Evolutionary conservation across 2,329 filamentous ascomycete species (phyloP).

Genomic region (Alternaria hordeiaustralica): DNA sequence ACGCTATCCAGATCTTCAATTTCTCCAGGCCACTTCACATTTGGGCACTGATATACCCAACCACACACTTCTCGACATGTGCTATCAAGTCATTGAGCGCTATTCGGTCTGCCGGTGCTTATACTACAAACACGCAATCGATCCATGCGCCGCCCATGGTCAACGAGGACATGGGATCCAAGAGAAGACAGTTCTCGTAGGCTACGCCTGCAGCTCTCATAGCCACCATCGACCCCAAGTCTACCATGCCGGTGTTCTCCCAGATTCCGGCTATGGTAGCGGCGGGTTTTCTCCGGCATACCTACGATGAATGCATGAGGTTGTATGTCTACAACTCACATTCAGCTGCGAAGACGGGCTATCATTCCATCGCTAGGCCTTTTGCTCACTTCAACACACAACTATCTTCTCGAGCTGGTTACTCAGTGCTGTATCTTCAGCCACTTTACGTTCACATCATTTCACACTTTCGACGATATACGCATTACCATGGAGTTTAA

Average conservation of each 20-base stretch:
- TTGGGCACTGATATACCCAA: not conserved
- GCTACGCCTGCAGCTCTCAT: conserved; percentile 75
- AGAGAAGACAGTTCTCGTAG: conserved; percentile 79
- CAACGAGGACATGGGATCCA: conserved; percentile 74
- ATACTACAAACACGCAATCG: conserved; percentile 86
- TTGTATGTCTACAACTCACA: not conserved
- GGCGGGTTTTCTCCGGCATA: conserved; percentile 23
- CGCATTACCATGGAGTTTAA: conserved; percentile 40
- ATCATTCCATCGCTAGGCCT: too few relatives aligned
- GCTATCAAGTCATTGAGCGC: conserved; percentile 83
- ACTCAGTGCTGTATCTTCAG: conserved; percentile 22
- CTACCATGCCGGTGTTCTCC: conserved; percentile 28
- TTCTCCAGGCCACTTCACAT: not conserved
- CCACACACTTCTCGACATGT: conserved; percentile 63
- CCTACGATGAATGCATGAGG: conserved; percentile 14
- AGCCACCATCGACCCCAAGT: conserved; percentile 37
- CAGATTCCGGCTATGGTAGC: conserved; percentile 42
- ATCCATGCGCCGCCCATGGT: conserved; percentile 79
- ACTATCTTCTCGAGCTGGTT: conserved; percentile 34
- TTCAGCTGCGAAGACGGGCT: not conserved
- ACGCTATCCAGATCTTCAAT: not conserved
- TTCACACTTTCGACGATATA: conserved; percentile 13
- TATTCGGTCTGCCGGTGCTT: conserved; percentile 87
- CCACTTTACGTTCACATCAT: conserved; percentile 12
- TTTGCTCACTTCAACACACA: not conserved